Percentiles rank a stretch among this genome's conserved stretches.
These are phyloP conservation scores for Aegilops tauschii DNA, from an alignment of 176 grass and related monocot genomes.

Conservation along the genomic window DNA sequence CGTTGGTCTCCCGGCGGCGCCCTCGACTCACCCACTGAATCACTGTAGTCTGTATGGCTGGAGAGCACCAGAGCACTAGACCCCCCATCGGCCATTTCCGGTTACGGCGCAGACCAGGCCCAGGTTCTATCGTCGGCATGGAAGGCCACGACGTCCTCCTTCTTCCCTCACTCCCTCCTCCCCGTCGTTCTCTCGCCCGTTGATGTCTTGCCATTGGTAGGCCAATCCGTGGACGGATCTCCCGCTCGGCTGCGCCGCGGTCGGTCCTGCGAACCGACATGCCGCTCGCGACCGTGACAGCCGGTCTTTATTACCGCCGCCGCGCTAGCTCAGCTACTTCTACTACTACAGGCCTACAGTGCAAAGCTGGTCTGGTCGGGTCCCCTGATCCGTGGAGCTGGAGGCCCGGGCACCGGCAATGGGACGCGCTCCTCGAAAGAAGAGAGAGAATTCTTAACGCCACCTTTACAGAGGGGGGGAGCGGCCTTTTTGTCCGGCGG, in stretches of 20 bases:
- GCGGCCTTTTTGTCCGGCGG: not conserved
- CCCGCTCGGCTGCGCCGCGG: not conserved
- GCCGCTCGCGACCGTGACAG: not conserved
- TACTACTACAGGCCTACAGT: no score
- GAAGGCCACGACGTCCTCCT: not conserved
- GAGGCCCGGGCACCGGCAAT: not conserved
- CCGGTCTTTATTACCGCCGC: not conserved
- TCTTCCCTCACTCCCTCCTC: no score
- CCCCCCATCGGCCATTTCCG: no score
- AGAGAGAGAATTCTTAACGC: not conserved
- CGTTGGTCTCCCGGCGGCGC: not conserved
- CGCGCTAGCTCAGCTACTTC: not conserved
- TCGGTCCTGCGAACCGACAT: not conserved
- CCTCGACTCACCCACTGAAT: no score
- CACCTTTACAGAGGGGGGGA: slow-evolving; percentile 30
- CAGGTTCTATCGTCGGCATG: not conserved
- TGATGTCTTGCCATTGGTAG: no score
- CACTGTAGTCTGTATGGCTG: not conserved
- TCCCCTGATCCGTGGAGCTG: not conserved
- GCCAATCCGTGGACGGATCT: no score
- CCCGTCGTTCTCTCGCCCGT: no score
- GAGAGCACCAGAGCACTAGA: no score
- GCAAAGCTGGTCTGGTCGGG: not conserved
- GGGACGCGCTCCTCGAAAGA: not conserved
- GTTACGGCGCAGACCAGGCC: not conserved